Evolutionary conservation across 2,329 filamentous ascomycete species (phyloP), one percentile per base, ranked within the genome.

Genomic region (Nemania sp.): DNA sequence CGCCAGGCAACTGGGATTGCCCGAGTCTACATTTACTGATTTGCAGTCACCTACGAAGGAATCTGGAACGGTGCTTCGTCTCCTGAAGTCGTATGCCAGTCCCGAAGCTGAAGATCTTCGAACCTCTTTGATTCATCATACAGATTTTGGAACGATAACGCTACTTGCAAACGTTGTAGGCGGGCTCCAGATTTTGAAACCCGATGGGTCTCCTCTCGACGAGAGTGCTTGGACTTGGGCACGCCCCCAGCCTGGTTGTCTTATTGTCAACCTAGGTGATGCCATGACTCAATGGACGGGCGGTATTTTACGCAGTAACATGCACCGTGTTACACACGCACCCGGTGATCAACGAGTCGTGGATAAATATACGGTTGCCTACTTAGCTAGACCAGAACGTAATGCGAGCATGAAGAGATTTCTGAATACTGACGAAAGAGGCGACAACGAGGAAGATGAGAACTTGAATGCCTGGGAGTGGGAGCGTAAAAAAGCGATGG

Each of bases 201-300:
- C 53, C 2, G 35, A 13, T 2, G 20, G 20, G 20, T 41, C 32
- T 1, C 32, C 53, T 15, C 2, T 15, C 5, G 32, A 24, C 20
- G 20, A 24, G 4, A 11, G 22, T 18, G 32, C 53, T 10, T 76
- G 75, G 75, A 38, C 62, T 20, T 76, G 71, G 70, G 74, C 69
- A 4, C 72, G 70, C 1, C 75, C 76, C 6, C 68, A 66, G 22
- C 74, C 74, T 2, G 72, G 74, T 11, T 74, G 66, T 26, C 63
- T 72, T 4, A 73, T 77, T n/a, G 74, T 75, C n/a, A 77, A 75
- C 29, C 66, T 76, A 0, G 70, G 70, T 22, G 72, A 73, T 47
- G 65, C 67, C 10, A 73, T 75, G 70, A 68, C 72, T 0, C 70
- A 75, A 55, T 75, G 74, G 71, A 74, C 68, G 0, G 73, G 70